Conservation (phyloP, 345 rosid genomes). For the Citrus sinensis region DNA sequence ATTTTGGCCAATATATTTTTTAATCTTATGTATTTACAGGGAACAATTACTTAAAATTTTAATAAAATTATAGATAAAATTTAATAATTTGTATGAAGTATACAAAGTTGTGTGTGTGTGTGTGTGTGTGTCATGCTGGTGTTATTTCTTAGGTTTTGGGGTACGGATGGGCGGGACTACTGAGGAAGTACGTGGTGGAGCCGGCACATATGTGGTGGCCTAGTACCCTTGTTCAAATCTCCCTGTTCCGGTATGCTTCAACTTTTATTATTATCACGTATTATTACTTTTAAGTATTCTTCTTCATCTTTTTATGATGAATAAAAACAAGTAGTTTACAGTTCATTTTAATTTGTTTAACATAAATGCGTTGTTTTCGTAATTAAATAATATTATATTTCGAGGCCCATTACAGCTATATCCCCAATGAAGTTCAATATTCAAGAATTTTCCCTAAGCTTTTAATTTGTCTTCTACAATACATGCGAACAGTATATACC, state of each 20-base stretch:
- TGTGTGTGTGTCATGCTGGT: neutral
- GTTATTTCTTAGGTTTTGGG: conserved; percentile 25
- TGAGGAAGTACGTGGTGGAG: conserved; percentile 37
- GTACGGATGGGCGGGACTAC: conserved; percentile 33
- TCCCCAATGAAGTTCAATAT: neutral
- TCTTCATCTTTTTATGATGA: neutral
- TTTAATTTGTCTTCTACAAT: neutral
- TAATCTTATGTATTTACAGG: too few species aligned
- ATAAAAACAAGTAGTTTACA: neutral
- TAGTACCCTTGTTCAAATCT: conserved; percentile 32
- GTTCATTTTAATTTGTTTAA: neutral
- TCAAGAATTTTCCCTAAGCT: neutral
- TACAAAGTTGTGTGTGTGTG: too few species aligned
- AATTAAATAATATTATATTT: too few species aligned
- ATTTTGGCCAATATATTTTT: too few species aligned
- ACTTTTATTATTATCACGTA: neutral
- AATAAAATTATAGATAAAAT: too few species aligned
- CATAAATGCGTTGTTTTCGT: too few species aligned
- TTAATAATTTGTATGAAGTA: too few species aligned
- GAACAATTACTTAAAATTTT: too few species aligned
- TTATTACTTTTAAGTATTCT: too few species aligned
- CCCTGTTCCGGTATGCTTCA: conserved; percentile 23
- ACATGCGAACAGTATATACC: too few species aligned
- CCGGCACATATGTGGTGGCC: conserved; percentile 43
- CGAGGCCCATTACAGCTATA: neutral